Evolutionary conservation across 2,329 filamentous ascomycete species (phyloP).

Genomic region (Ambrosiella xylebori): DNA sequence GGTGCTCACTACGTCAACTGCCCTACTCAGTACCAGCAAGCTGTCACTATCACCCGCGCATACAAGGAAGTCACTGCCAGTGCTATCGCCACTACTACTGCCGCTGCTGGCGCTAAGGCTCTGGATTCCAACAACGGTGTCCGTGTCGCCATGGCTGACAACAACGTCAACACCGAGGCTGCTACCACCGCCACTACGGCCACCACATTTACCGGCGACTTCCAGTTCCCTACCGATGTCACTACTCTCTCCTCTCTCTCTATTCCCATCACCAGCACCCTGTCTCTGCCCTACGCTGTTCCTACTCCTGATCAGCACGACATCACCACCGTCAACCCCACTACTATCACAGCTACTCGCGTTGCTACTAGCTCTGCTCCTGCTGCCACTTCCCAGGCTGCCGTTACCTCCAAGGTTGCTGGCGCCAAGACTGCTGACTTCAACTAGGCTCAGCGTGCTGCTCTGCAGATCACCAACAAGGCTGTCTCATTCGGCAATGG

Average conservation of each 20-base stretch:
- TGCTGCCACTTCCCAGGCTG: background rate
- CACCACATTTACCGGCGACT: background rate
- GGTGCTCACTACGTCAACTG: conserved; percentile 24
- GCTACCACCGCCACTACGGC: background rate
- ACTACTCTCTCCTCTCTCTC: conserved; percentile 1
- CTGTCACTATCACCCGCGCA: conserved; percentile 17
- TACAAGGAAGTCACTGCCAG: background rate
- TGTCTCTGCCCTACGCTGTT: conserved; percentile 1
- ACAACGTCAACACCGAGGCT: background rate
- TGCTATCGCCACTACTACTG: background rate
- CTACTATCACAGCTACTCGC: background rate
- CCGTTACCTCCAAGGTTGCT: conserved; percentile 1
- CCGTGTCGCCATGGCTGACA: background rate
- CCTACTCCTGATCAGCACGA: background rate
- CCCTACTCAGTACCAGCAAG: conserved; percentile 22
- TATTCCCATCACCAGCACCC: conserved; percentile 9
- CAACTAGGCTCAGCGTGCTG: background rate
- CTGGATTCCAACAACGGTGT: background rate
- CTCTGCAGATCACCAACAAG: background rate
- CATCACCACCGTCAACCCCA: background rate
- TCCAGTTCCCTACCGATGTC: conserved; percentile 9
- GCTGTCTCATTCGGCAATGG: background rate
- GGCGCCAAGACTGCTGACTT: background rate
- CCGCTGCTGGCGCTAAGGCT: background rate
- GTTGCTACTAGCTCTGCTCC: background rate